phyloP scores from a whole-genome alignment of 192 early-diverging fungal genomes.

The Kappamyces sp. region DNA sequence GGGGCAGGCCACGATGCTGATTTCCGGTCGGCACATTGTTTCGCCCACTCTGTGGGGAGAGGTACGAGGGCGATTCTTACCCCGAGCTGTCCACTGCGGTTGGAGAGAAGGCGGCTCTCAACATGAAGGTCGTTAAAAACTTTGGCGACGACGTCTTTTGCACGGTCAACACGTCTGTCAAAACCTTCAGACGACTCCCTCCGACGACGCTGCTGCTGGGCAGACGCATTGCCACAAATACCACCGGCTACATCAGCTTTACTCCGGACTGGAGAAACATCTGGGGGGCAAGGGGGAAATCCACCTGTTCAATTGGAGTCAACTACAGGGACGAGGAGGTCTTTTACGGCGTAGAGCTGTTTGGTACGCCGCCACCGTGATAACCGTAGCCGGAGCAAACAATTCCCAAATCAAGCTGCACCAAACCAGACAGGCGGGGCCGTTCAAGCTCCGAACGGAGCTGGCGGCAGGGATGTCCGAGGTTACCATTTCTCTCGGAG shows the following conservation, averaged over 20 bases:
- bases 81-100: constrained; percentile 43
- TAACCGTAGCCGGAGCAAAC: too few species aligned
- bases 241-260: constrained; percentile 68
- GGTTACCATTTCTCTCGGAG: constrained; percentile 22
- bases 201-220: constrained; percentile 56
- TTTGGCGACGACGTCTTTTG: constrained; percentile 54
- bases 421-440: too few species aligned
- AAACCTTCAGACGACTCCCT: constrained; percentile 60
- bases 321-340: too few species aligned
- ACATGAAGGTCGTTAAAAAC: constrained; percentile 57
- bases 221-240: constrained; percentile 49
- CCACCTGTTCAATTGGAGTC: not conserved
- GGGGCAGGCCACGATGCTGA: constrained; percentile 71
- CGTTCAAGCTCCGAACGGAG: constrained; percentile 1
- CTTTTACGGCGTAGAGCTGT: too few species aligned
- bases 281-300: constrained; percentile 49
- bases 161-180: constrained; percentile 50
- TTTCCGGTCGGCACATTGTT: constrained; percentile 70
- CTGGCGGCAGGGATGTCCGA: not conserved
- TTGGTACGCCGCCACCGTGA: too few species aligned
- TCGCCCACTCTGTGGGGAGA: constrained; percentile 66
- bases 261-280: constrained; percentile 65
- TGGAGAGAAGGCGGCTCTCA: constrained; percentile 47
- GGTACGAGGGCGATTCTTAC: constrained; percentile 30
- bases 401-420: too few species aligned